Conservation (phyloP, 2,329 filamentous ascomycete species). For the Laburnicola sp. region DNA sequence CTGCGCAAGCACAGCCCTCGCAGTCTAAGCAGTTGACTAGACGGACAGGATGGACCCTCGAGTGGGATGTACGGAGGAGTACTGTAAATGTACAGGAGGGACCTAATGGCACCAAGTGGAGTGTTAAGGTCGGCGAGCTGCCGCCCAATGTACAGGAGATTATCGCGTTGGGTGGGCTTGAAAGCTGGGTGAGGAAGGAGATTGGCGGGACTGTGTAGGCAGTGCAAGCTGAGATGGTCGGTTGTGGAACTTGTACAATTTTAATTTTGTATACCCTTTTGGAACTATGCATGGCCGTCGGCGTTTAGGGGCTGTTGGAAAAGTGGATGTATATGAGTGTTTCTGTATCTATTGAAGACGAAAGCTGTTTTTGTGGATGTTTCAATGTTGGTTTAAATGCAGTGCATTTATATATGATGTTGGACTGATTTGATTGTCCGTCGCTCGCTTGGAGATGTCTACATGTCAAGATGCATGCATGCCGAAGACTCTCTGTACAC, state of each 20-base stretch:
- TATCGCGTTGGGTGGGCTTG: slow-evolving; percentile 66
- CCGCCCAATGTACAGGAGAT: slow-evolving; percentile 78
- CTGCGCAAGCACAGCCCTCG: slow-evolving; percentile 40
- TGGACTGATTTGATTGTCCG: no score
- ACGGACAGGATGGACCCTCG: slow-evolving; percentile 79
- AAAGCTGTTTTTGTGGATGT: neutral
- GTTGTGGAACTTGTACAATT: slow-evolving; percentile 4
- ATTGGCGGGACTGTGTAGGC: slow-evolving; percentile 51
- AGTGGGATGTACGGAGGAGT: slow-evolving; percentile 77
- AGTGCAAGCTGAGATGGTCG: neutral
- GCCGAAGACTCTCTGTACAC: no score
- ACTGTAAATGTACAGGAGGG: slow-evolving; percentile 73
- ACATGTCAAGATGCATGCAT: no score
- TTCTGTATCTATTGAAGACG: no score
- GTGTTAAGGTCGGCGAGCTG: slow-evolving; percentile 78
- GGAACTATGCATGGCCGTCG: slow-evolving; percentile 6
- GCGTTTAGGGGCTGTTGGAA: slow-evolving; percentile 6
- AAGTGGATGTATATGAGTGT: neutral
- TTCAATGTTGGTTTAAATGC: no score
- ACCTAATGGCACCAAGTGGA: slow-evolving; percentile 68
- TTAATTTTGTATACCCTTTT: slow-evolving; percentile 12
- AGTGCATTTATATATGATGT: no score
- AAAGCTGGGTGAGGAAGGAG: slow-evolving; percentile 79
- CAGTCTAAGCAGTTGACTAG: slow-evolving; percentile 64
- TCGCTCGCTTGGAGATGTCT: no score